Evolutionary conservation across 2,329 filamentous ascomycete species (phyloP), one percentile per base, ranked within the genome.

Genomic region (Colletotrichum sp.): DNA sequence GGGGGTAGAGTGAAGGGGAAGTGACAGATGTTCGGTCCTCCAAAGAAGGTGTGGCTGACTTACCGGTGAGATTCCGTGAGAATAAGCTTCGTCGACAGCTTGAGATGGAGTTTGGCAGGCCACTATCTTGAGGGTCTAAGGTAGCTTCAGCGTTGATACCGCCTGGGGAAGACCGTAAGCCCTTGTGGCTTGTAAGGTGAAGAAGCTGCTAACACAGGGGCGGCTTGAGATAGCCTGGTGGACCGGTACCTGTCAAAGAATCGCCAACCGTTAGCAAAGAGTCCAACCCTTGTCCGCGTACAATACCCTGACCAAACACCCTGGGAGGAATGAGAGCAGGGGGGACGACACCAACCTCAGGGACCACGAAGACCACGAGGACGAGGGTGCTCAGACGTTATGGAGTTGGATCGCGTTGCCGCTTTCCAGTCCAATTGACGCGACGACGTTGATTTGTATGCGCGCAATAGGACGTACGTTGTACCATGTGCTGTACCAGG

Each of bases 161-260:
- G 72, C 48, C 72, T n/a, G 55, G 36, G 68, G 68, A 60, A 36
- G 26, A 28, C 30, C 22, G 32, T 48, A 73, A 26, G 64, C 57
- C 59, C 70, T 65, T 68, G 64, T 64, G 64, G 57, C 64, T 32
- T 72, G 69, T 22, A 60, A 34, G 64, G 68, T 55, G 26, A 32
- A 39, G 55, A 63, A 59, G 57, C 52, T 72, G 28, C 60, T 71
- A 48, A 66, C 32, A 39, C 22, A 71, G 34, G 68, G 22, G 18
- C 16, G 60, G 57, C 52, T 67, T 32, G 62, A 55, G 59, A 55
- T 76, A 70, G 71, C 55, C 55, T 68, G 66, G 71, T 76, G 65
- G 67, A 77, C 63, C 75, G 77, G 60, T 71, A 66, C 64, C 72
- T 77, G 75, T 77, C 72, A 77, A 75, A 73, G 55, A 71, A 71